Percentiles rank a stretch among this genome's conserved stretches.
Evolutionary conservation across 257 asterid species (phyloP).

Genomic region (Solanum gracilifrons): DNA sequence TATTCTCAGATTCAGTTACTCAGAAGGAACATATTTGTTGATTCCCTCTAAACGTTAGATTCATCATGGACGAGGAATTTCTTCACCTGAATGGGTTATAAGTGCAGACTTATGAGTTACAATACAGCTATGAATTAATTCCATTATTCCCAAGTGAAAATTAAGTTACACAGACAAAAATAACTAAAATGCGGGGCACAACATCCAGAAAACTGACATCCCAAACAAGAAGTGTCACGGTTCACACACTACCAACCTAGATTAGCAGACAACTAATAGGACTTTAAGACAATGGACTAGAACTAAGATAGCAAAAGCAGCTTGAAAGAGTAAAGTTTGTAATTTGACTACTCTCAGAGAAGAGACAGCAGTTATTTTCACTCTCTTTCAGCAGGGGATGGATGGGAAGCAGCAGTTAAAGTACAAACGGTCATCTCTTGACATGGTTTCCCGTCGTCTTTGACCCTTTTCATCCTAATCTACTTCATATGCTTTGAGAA

Average conservation of each 20-base stretch:
- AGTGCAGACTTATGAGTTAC: background rate
- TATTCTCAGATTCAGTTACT: background rate
- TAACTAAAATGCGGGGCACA: background rate
- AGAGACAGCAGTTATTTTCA: background rate
- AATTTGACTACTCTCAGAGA: background rate
- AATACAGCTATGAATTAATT: background rate
- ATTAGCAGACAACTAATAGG: background rate
- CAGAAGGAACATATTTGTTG: background rate
- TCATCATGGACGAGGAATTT: background rate
- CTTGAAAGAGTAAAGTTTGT: background rate
- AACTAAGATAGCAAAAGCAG: background rate
- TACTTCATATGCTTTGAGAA: background rate
- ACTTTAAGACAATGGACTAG: background rate
- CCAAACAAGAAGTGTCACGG: background rate
- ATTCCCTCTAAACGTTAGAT: background rate
- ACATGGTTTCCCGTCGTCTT: background rate
- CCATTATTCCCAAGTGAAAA: background rate
- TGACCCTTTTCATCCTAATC: background rate
- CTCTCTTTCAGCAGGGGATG: background rate
- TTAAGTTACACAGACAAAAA: background rate
- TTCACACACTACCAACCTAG: background rate
- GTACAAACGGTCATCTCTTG: background rate
- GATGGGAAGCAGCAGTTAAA: background rate
- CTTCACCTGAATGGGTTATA: background rate
- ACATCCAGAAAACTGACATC: background rate